Base-by-base conservation (phyloP, 768 basidiomycete species). In the Lactarius psammicola region DNA sequence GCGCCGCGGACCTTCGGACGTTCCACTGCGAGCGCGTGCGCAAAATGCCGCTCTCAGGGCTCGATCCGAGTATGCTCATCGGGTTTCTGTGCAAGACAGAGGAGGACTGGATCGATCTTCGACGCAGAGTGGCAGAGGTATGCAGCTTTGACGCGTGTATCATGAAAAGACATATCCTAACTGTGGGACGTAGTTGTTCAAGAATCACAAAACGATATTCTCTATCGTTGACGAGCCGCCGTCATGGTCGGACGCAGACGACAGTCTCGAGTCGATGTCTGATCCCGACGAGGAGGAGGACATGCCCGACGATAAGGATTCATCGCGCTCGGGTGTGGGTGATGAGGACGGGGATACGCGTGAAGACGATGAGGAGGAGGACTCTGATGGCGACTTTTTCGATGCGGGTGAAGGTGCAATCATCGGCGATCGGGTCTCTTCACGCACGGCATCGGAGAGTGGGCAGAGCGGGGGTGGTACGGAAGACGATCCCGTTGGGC, bases 31-130 rank as follows among this genome's bases (percentile, higher is more conserved):
- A 99, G n/a, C 86, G 89, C 20, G 89, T 98, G 44, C 82, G 94
- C 73, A 98, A 96, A 85, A 96, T 98, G 92, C 89, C 89, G 0
- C 76, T 98, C 40, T 85, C 86, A 46, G 90, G 89, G 33, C 78
- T 99, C 62, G 97, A 98, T 75, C 97, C 96, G 28, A 97, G 94
- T 71, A 98, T 99, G 97, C 79, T 99, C 8, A 83, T 98, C 65
- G 95, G 95, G 13, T 98, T 99, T 74, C 73, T 98, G 69, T 88
- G 89, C 74, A 85, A 84, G 71, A 86, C 92, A 72, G 89, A 93
- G 76, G 79, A 74, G 20, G 96, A 98, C 61, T 98, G 94, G 91
- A 75, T 81, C 18, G 94, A 98, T 76, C 84, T 98, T 62, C 81
- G 86, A 68, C 78, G 76, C 64, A 80, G 93, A 59, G 87, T 93